Evolutionary conservation across 192 early-diverging fungal genomes (phyloP).

Genomic region (Coemansia sp.): DNA sequence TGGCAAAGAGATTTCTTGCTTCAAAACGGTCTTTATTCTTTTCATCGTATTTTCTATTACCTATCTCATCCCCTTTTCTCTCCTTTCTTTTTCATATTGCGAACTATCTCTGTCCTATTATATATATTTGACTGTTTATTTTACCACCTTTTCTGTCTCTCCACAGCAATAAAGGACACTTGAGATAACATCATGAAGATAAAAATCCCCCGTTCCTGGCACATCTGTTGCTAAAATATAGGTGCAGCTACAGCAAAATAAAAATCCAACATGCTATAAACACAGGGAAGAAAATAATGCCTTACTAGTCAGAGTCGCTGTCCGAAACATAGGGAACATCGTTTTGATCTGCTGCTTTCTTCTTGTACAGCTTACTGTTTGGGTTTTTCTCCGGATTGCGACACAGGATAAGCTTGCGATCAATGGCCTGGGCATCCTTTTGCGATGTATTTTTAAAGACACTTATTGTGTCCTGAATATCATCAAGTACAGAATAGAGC

Average conservation of each 20-base stretch:
- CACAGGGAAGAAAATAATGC: neutral
- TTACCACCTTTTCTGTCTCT: neutral
- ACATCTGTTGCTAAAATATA: too few species aligned
- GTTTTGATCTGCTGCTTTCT: slow-evolving; percentile 28
- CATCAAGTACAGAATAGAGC: slow-evolving; percentile 55
- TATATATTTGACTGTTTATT: slow-evolving; percentile 7
- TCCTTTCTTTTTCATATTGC: slow-evolving; percentile 6
- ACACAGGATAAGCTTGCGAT: slow-evolving; percentile 64
- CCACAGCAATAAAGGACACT: neutral
- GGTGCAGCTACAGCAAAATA: too few species aligned
- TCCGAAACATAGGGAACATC: slow-evolving; percentile 48
- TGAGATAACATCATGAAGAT: neutral
- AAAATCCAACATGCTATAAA: neutral
- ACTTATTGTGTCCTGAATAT: slow-evolving; percentile 55
- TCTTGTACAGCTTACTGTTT: slow-evolving; percentile 61
- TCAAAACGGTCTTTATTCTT: neutral
- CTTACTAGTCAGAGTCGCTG: slow-evolving; percentile 35
- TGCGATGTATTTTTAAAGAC: slow-evolving; percentile 38
- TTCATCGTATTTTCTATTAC: neutral
- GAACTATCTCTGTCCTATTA: slow-evolving; percentile 1
- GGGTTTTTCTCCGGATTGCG: slow-evolving; percentile 77
- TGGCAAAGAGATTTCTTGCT: neutral
- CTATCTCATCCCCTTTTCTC: neutral
- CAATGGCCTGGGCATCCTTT: slow-evolving; percentile 61
- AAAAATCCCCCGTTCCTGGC: neutral